Evolutionary conservation across 2,329 filamentous ascomycete genomes (phyloP).

Genomic region (Botrytis medusae): DNA sequence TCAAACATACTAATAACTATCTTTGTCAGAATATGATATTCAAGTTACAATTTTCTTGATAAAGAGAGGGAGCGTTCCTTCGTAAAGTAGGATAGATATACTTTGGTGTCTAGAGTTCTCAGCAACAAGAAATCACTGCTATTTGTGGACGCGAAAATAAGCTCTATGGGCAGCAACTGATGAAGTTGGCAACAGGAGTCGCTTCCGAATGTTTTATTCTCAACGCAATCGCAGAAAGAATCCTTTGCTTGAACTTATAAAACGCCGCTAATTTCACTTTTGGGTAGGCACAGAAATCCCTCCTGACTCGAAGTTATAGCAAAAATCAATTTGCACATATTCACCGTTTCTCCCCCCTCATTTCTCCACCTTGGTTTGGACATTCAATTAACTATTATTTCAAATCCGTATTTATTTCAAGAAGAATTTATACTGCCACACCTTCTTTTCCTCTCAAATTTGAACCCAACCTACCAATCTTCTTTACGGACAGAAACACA

Average conservation of each 20-base stretch:
- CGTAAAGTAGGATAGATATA: neutral
- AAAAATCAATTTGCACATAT: neutral
- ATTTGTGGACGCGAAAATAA: neutral
- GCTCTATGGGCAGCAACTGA: neutral
- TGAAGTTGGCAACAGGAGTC: neutral
- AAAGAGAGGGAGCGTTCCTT: neutral
- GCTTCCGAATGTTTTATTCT: neutral
- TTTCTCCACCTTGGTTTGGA: too few relatives aligned
- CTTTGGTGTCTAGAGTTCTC: neutral
- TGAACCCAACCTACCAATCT: neutral
- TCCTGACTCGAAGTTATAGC: neutral
- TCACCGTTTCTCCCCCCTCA: neutral
- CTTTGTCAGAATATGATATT: neutral
- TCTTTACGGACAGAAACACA: neutral
- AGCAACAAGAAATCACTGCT: neutral
- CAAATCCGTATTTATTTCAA: neutral
- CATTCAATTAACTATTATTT: neutral
- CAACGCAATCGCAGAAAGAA: neutral
- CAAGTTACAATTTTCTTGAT: neutral
- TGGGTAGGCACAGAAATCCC: neutral
- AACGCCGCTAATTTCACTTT: neutral
- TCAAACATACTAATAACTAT: neutral
- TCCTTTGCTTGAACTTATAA: neutral
- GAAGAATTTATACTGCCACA: neutral
- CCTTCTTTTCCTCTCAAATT: too few relatives aligned